Percentiles rank a stretch among this genome's conserved stretches.
phyloP scores from a whole-genome alignment of 2,329 filamentous ascomycete species.

The Diaporthe citriasiana region DNA sequence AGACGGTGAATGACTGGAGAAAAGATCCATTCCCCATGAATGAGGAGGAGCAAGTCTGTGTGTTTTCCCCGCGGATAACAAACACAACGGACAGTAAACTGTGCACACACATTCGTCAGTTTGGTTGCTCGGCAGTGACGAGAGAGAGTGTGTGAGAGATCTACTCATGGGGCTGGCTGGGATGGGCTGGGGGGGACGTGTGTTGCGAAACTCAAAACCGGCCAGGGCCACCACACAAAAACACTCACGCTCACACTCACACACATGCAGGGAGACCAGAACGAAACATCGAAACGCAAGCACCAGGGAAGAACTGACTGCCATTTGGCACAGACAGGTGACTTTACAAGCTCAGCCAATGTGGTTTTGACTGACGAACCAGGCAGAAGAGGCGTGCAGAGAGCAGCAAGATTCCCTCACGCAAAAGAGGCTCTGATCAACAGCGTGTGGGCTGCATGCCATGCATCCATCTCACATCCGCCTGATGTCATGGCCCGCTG shows the following conservation, averaged over 20 bases:
- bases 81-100: neutral
- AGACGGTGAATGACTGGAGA: slow-evolving; percentile 33
- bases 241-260: too few relatives aligned
- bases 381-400: neutral
- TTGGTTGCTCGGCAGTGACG: slow-evolving; percentile 12
- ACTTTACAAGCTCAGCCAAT: too few relatives aligned
- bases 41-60: neutral
- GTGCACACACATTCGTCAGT: neutral
- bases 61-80: neutral
- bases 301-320: neutral
- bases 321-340: neutral
- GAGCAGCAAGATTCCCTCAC: neutral
- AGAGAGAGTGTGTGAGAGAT: neutral
- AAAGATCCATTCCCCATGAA: neutral
- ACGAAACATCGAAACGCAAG: neutral
- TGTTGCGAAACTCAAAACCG: slow-evolving; percentile 28
- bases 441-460: neutral
- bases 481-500: slow-evolving; percentile 31
- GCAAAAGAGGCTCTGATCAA: slow-evolving; percentile 16
- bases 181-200: neutral
- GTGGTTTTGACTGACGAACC: neutral
- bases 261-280: neutral
- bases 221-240: neutral
- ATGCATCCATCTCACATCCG: slow-evolving; percentile 18
- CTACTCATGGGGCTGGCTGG: neutral